Percentiles rank a stretch among this genome's conserved stretches.
Evolutionary conservation across 176 grass and related monocot genomes (phyloP).

Genomic region (Ensete ventricosum): DNA sequence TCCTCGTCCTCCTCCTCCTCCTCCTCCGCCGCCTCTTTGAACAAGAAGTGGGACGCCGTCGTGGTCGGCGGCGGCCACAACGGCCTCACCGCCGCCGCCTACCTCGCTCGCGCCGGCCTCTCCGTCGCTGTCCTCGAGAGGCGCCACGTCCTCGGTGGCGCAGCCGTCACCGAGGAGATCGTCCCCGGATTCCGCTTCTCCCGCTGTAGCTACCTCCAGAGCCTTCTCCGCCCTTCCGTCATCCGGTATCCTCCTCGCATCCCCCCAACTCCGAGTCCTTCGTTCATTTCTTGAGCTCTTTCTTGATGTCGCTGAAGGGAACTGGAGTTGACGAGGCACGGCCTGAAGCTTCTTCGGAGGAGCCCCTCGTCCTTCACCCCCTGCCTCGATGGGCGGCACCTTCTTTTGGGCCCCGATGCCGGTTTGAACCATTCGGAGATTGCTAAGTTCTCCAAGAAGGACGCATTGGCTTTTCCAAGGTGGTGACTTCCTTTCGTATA

Average conservation of each 20-base stretch:
- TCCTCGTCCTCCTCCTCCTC: conserved; percentile 4
- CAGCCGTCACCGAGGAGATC: conserved; percentile 66
- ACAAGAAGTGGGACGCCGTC: conserved; percentile 62
- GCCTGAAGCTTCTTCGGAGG: conserved; percentile 65
- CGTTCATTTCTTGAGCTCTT: not conserved
- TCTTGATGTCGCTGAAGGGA: conserved; percentile 32
- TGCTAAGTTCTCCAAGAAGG: conserved; percentile 82
- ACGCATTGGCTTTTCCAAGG: conserved; percentile 72
- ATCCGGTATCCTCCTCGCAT: conserved; percentile 39
- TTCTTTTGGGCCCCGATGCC: conserved; percentile 65
- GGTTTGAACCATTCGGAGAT: conserved; percentile 74
- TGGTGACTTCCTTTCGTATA: conserved; percentile 7
- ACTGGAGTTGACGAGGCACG: conserved; percentile 79
- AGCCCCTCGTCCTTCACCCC: conserved; percentile 82
- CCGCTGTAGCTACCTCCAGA: conserved; percentile 77
- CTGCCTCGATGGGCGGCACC: conserved; percentile 68
- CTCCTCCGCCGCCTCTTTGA: not conserved
- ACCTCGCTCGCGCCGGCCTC: conserved; percentile 68
- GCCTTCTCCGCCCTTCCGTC: conserved; percentile 13
- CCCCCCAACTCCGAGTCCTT: conserved; percentile 15
- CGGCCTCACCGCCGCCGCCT: conserved; percentile 83
- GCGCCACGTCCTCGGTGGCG: conserved; percentile 65
- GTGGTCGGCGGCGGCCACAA: conserved; percentile 95
- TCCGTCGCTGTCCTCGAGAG: conserved; percentile 67
- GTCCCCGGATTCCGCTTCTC: conserved; percentile 90